These are phyloP conservation scores for Arthrobotrys sinensis DNA, from an alignment of 2,329 filamentous ascomycete genomes.

Conservation along the genomic window DNA sequence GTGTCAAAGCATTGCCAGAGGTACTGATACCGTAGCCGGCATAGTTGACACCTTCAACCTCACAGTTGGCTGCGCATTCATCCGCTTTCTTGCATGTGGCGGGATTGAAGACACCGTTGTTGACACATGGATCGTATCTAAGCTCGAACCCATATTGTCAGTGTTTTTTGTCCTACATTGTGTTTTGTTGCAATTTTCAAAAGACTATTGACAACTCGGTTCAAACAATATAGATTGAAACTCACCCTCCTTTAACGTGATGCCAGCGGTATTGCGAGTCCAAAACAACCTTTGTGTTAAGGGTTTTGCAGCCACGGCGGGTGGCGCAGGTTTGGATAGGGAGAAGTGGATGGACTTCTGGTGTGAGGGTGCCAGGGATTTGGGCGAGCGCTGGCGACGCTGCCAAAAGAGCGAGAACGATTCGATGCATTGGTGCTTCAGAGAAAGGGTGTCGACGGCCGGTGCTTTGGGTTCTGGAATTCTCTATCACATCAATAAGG, in stretches of 20 bases:
- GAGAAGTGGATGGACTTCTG: slow-evolving; percentile 72
- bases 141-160: background rate
- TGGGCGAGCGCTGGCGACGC: slow-evolving; percentile 69
- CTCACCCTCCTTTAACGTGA: slow-evolving; percentile 67
- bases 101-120: slow-evolving; percentile 60
- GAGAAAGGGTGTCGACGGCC: background rate
- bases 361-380: slow-evolving; percentile 70
- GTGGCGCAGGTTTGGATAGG: slow-evolving; percentile 72
- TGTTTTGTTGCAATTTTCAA: slow-evolving; percentile 8
- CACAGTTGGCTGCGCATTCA: slow-evolving; percentile 73
- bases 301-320: slow-evolving; percentile 71
- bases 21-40: slow-evolving; percentile 68
- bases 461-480: background rate
- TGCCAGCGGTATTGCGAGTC: slow-evolving; percentile 75
- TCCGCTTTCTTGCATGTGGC: slow-evolving; percentile 70
- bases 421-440: slow-evolving; percentile 23
- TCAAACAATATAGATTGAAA: background rate
- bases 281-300: slow-evolving; percentile 72
- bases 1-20: slow-evolving; percentile 66
- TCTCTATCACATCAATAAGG: background rate
- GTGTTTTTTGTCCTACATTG: background rate
- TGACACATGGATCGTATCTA: slow-evolving; percentile 50
- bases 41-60: slow-evolving; percentile 73
- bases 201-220: background rate
- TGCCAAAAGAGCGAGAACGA: slow-evolving; percentile 26